Conservation (phyloP, 202 grass and related monocot genomes). For the Schoenoplectus tabernaemontani region DNA sequence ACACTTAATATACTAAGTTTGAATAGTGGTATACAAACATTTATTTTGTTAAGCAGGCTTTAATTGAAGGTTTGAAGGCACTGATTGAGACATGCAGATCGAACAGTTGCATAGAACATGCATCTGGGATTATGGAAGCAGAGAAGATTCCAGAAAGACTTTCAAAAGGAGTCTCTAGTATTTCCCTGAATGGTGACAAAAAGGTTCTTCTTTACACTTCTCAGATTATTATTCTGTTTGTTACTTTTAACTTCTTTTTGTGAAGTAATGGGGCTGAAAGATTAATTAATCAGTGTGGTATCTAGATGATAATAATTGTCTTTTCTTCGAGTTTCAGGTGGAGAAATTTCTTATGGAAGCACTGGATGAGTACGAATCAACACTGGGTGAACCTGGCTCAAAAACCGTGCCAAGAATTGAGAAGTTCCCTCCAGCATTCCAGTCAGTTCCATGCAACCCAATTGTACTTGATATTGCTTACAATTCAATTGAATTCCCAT, state of each 20-base stretch:
- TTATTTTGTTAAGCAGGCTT: conserved; percentile 43
- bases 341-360: conserved; percentile 63
- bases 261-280: neutral
- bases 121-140: conserved; percentile 74
- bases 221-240: neutral
- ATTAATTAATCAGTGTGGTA: neutral
- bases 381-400: conserved; percentile 47
- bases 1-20: conserved; percentile 15
- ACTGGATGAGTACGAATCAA: conserved; percentile 72
- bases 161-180: conserved; percentile 74
- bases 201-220: conserved; percentile 38
- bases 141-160: conserved; percentile 78
- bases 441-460: conserved; percentile 79
- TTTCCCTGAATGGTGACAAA: conserved; percentile 54
- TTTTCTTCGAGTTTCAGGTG: conserved; percentile 40
- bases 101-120: conserved; percentile 87
- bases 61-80: conserved; percentile 60
- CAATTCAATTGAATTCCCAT: conserved; percentile 69
- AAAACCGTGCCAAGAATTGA: conserved; percentile 49
- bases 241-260: neutral
- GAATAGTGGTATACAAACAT: conserved; percentile 10
- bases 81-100: conserved; percentile 81
- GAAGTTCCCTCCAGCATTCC: conserved; percentile 63
- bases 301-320: neutral
- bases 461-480: conserved; percentile 94